A percentile compares a stretch with the other conserved stretches of the same genome.
Conservation (phyloP, 306 rosid genomes). For the Acacia crassicarpa region DNA sequence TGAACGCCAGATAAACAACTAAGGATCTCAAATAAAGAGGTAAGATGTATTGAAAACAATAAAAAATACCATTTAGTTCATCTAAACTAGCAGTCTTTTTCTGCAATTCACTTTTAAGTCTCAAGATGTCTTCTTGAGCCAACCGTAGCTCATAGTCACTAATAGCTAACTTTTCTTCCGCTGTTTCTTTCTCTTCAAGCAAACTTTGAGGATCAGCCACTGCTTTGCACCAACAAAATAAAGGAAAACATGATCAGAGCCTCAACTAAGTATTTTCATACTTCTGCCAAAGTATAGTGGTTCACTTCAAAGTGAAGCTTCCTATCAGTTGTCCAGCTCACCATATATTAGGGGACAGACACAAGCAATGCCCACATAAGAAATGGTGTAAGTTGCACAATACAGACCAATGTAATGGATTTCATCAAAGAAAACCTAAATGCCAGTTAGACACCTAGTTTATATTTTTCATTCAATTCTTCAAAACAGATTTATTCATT, state of each 20-base stretch:
- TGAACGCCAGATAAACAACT: neutral
- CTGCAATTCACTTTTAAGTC: constrained; percentile 65
- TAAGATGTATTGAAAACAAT: neutral
- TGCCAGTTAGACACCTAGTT: neutral
- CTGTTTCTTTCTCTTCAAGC: constrained; percentile 81
- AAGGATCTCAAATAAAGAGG: neutral
- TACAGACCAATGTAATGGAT: neutral
- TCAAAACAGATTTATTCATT: neutral
- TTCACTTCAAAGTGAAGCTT: neutral
- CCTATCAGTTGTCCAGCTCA: neutral
- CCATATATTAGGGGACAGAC: neutral
- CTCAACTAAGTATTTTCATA: neutral
- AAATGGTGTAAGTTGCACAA: constrained; percentile 7
- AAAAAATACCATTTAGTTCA: constrained; percentile 55
- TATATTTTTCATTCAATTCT: neutral
- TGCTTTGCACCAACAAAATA: constrained; percentile 48
- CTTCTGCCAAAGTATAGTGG: neutral
- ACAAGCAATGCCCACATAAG: constrained; percentile 9
- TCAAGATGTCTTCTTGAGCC: constrained; percentile 83
- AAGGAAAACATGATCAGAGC: constrained; percentile 15
- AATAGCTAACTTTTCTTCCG: constrained; percentile 81
- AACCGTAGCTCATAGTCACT: constrained; percentile 90
- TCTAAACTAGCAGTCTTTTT: constrained; percentile 50
- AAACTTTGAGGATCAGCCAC: constrained; percentile 95
- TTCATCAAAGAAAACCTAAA: neutral